Percentiles rank a stretch among this genome's conserved stretches.
Evolutionary conservation across 108 stramenopile species (phyloP).

Genomic region (Aurantiochytrium sp.): DNA sequence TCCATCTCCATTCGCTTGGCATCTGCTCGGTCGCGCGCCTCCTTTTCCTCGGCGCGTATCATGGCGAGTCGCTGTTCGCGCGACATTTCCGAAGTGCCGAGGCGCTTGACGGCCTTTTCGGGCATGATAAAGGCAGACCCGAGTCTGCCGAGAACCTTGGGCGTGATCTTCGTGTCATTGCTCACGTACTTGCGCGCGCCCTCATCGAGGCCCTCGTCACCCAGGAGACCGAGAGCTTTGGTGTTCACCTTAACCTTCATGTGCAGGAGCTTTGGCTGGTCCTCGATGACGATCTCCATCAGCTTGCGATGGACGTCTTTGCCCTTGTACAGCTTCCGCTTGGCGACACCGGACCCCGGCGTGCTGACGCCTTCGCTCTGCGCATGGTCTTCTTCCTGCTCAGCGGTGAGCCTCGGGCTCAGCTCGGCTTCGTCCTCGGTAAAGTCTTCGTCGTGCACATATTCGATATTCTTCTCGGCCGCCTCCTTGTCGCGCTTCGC

Average conservation of each 20-base stretch:
- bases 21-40: not conserved
- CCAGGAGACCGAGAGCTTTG: not conserved
- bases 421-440: not conserved
- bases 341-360: no score
- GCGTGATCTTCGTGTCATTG: not conserved
- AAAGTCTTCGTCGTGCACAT: not conserved
- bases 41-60: slow-evolving; percentile 27
- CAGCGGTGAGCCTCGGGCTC: no score
- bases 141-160: not conserved
- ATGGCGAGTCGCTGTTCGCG: not conserved
- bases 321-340: not conserved
- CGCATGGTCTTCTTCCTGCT: not conserved
- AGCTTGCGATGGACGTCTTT: slow-evolving; percentile 11
- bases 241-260: slow-evolving; percentile 29
- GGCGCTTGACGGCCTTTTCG: not conserved
- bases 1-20: not conserved
- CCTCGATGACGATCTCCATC: not conserved
- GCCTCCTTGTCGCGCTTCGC: not conserved
- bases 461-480: not conserved
- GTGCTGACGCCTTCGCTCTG: no score
- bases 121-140: slow-evolving; percentile 4
- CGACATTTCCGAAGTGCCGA: not conserved
- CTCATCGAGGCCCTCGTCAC: not conserved
- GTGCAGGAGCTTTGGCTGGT: not conserved
- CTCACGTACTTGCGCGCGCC: not conserved